Evolutionary conservation across 1,139 yeast genomes (phyloP), one percentile per base, ranked within the genome.

Genomic region (Geotrichum candidum): DNA sequence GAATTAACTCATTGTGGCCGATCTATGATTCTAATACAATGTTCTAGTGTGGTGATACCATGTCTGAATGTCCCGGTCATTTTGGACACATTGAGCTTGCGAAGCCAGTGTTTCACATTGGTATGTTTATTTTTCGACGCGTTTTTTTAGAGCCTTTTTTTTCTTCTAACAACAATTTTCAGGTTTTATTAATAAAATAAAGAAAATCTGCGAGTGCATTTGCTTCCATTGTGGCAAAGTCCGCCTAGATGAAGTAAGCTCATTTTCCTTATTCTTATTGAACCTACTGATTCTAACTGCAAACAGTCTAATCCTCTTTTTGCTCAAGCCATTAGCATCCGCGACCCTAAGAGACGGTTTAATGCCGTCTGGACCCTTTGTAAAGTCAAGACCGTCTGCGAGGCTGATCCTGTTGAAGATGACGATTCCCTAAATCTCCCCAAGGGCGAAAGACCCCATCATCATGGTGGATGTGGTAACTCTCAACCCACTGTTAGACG

Each of bases 1-100:
- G 29, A 45, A 9, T 53, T 61, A 13, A n/a, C 38, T 58, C 27
- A 58, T 31, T 54, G 53, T 23, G 27, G 35, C 33, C 38, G 41
- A 51, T 23, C 13, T 45, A 10, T 27, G 41, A 29, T 31, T 38
- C 51, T 33, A 31, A 35, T 51, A 23, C 59, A 57, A 51, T 46
- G 27, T 53, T 38, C 22, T 63, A 74, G 76, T 94, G 99, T 82
- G 96, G 97, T 71, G 99, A 94, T 76, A 97, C 95, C 72, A 94
- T 94, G 97, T 90, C 95, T 64, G 99, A 94, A 74, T 95, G 99
- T 77, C 98, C 98, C 1, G 99, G 99, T 64, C 99, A 95, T 79
- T 95, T 95, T 77, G 99, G 99, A 68, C 99, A 95, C 74, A 95
- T 95, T 65, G 99, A 95, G 74, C 82, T 95, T 67, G 98, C 99